Evolutionary conservation across 352 stramenopile genomes (phyloP), one percentile per base, ranked within the genome.

Genomic region (Phytophthora cryptogea): DNA sequence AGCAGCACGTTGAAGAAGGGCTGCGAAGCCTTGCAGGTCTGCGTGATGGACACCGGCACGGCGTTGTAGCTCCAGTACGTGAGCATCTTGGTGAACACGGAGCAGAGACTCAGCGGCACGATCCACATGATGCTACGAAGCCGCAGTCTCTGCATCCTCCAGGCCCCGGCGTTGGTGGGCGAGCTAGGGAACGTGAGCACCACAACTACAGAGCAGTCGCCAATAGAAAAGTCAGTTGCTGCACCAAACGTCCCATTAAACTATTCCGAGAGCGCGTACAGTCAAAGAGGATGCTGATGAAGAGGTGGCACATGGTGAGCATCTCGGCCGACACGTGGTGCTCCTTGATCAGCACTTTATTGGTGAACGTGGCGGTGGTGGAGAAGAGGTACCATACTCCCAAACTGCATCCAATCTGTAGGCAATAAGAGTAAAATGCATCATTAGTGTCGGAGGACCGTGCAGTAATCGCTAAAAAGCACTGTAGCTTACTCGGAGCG

Each of bases 1-100:
- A 95, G 59, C 42, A 93, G 72, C 13, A 95, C 86, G 59, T 95
- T 95, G 66, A 95, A 95, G 32, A 95, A 83, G 16, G 86, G 86
- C 60, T 92, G 86, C 40, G 82, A 94, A 41, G 86, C 86, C 59
- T 95, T 95, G 68, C 86, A 95, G 5, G 86, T 95, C 59, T 93
- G 84, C 32, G 84, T 83, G 59, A 95, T 88, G 53, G 86, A 85
- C 8, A 95, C 79, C 4, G 86, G 86, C 41, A 95, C 84, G 28
- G 72, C 84, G 56, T 90, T 83, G 64, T 95, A 95, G 68, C 86
- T 95, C 86, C 86, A 95, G 69, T 95, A 95, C 30, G 86, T 95
- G 14, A 95, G 57, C 54, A 86, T 82, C 57, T 94, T 95, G 58
- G 72, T 72, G 41, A 90, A 65, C n/a, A 95, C 80, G 4, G 84